Evolutionary conservation across 768 basidiomycete species (phyloP).

Genomic region (Xerocomus brunneocitrinus): DNA sequence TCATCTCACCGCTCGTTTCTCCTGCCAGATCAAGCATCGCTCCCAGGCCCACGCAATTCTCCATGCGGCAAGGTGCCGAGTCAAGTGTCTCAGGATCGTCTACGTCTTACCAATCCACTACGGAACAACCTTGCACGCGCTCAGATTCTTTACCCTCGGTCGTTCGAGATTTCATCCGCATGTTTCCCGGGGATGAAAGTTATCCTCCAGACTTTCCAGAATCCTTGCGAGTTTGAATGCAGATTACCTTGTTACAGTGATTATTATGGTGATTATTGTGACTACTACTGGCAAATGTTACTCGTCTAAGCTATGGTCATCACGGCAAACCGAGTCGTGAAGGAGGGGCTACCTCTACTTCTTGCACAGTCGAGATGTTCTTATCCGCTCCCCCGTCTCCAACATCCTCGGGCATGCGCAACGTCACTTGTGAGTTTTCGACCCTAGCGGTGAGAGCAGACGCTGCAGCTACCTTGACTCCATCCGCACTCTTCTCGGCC

Average conservation of each 20-base stretch:
- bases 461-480: slow-evolving; percentile 7
- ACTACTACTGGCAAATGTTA: background rate
- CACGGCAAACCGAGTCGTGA: slow-evolving; percentile 4
- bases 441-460: slow-evolving; percentile 13
- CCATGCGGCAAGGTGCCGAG: slow-evolving; percentile 8
- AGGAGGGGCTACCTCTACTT: slow-evolving; percentile 15
- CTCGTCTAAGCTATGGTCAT: background rate
- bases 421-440: slow-evolving; percentile 25
- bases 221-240: slow-evolving; percentile 21
- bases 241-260: background rate
- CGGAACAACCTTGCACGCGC: background rate
- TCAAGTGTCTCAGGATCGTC: background rate
- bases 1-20: slow-evolving; percentile 28
- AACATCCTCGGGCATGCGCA: slow-evolving; percentile 19
- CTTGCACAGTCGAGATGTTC: slow-evolving; percentile 9
- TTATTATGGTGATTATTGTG: background rate
- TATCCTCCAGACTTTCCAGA: slow-evolving; percentile 33
- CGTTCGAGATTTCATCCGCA: slow-evolving; percentile 29
- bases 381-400: slow-evolving; percentile 14
- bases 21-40: slow-evolving; percentile 19
- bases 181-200: slow-evolving; percentile 33
- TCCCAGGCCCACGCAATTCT: background rate
- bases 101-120: background rate
- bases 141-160: slow-evolving; percentile 24
- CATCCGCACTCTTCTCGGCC: slow-evolving; percentile 12